These are phyloP conservation scores for Marsdenia floribunda DNA, from an alignment of 257 asterid species.

Conservation along the genomic window DNA sequence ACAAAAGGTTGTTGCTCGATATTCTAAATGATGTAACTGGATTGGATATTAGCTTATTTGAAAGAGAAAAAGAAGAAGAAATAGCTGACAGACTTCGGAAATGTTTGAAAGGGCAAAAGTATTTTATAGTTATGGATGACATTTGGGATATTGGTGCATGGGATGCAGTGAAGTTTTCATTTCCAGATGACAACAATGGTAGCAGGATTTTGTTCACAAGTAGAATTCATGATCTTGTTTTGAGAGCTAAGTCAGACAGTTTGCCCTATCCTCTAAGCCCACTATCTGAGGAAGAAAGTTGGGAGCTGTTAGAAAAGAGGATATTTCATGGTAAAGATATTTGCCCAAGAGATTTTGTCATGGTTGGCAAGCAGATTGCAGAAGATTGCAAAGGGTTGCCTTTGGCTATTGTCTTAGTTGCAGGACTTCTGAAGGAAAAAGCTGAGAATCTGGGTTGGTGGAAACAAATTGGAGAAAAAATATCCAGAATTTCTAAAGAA, in stretches of 20 bases:
- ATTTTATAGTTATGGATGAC: conserved; percentile 17
- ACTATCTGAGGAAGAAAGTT: not conserved
- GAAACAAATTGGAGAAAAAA: not conserved
- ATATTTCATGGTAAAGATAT: not conserved
- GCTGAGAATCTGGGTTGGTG: too few relatives aligned
- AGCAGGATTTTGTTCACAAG: conserved; percentile 4
- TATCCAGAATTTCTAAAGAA: not conserved
- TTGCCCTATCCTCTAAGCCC: not conserved
- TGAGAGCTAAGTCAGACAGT: not conserved
- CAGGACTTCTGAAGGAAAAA: too few relatives aligned
- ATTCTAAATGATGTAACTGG: not conserved
- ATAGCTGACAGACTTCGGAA: not conserved
- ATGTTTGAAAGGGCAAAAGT: conserved; percentile 7
- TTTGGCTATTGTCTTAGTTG: not conserved
- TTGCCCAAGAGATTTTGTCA: not conserved
- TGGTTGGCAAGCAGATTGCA: conserved; percentile 7
- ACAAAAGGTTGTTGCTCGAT: conserved; percentile 3
- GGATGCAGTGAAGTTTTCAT: too few relatives aligned
- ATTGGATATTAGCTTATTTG: not conserved
- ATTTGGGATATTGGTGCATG: conserved; percentile 13
- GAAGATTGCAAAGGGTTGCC: conserved; percentile 4
- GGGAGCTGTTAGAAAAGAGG: conserved; percentile 12
- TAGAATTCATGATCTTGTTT: not conserved
- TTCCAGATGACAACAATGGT: too few relatives aligned
- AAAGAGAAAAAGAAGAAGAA: not conserved